phyloP scores from a whole-genome alignment of 2,329 filamentous ascomycete species.

The Fusarium sp. region DNA sequence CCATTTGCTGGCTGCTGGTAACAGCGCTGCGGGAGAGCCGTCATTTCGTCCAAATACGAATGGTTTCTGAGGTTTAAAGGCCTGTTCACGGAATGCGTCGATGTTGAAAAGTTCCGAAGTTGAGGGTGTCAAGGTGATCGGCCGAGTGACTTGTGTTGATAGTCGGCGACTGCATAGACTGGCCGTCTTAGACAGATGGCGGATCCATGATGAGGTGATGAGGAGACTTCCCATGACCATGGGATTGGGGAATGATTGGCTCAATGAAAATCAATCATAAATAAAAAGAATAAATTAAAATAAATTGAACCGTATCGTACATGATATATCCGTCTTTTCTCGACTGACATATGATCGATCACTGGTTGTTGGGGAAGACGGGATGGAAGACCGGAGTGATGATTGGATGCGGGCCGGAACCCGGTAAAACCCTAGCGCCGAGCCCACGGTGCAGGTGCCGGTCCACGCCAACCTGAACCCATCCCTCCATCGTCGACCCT shows the following conservation, averaged over 20 bases:
- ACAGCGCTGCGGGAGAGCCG: constrained; percentile 46
- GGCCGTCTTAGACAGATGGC: constrained; percentile 24
- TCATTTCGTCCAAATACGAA: constrained; percentile 56
- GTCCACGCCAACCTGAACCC: constrained; percentile 6
- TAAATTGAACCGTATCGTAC: background rate
- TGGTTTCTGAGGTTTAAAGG: constrained; percentile 62
- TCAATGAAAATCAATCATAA: background rate
- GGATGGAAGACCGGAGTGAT: background rate
- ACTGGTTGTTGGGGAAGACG: background rate
- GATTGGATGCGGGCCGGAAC: constrained; percentile 19
- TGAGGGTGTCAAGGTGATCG: constrained; percentile 20
- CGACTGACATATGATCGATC: constrained; percentile 19
- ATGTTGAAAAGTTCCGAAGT: constrained; percentile 43
- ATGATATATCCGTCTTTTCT: constrained; percentile 1
- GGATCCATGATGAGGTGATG: constrained; percentile 24
- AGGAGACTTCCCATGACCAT: constrained; percentile 25
- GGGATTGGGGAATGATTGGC: background rate
- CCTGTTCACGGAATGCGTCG: constrained; percentile 59
- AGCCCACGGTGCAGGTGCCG: constrained; percentile 16
- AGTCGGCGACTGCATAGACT: constrained; percentile 9
- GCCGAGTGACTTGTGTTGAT: constrained; percentile 10
- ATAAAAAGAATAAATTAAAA: background rate
- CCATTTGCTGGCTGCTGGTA: constrained; percentile 67
- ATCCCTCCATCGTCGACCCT: constrained; percentile 7
- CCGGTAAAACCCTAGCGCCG: constrained; percentile 42